phyloP scores from a whole-genome alignment of 73 alveolate species.

The Tetrahymena thermophila region DNA sequence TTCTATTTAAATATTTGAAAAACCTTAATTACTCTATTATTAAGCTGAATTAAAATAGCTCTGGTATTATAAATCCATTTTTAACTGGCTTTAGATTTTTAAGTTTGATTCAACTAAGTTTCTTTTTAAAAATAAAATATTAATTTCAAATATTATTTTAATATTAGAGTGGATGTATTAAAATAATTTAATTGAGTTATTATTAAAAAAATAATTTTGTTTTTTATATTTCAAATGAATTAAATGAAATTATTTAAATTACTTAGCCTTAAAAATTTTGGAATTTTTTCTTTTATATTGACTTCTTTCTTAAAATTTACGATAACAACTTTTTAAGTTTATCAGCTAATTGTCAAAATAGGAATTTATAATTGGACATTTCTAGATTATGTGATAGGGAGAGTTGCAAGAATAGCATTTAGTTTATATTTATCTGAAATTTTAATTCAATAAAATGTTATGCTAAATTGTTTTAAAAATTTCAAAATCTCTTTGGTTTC shows the following conservation, averaged over 20 bases:
- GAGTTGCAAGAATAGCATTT: neutral
- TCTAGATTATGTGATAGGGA: neutral
- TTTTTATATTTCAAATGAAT: too few species aligned
- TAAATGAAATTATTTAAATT: too few species aligned
- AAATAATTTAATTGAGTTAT: too few species aligned
- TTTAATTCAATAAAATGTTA: too few species aligned
- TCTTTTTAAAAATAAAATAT: neutral
- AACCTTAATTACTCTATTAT: neutral
- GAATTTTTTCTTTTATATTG: neutral
- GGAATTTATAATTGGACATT: neutral
- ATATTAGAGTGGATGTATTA: too few species aligned
- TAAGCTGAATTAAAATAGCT: neutral
- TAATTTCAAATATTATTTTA: too few species aligned
- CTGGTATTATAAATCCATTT: neutral
- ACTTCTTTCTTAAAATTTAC: neutral
- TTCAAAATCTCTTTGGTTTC: neutral
- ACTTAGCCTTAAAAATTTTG: neutral
- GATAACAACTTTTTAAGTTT: too few species aligned
- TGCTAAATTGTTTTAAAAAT: neutral
- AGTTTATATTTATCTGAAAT: too few species aligned
- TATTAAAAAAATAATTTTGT: too few species aligned
- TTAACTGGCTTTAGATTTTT: neutral
- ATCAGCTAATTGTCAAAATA: neutral
- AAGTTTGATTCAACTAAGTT: too few species aligned
- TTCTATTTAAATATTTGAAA: neutral